Base-by-base conservation (phyloP, 2,329 filamentous ascomycete genomes). In the Periconia sp. region DNA sequence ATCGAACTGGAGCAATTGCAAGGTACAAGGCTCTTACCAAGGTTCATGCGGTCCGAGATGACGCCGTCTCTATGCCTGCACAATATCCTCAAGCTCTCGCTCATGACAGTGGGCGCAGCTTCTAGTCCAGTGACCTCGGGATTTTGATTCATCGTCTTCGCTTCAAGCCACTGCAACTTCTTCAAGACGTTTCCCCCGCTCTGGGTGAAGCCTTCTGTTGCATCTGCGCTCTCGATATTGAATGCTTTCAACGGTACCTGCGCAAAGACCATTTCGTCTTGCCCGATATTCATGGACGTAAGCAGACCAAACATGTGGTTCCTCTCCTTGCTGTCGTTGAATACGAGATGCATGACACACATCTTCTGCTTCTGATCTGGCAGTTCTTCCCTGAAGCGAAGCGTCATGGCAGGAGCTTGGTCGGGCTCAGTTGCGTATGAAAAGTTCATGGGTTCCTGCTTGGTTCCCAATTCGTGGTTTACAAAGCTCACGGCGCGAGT, bases 1-100 rank as follows among this genome's bases (percentile, higher is more conserved):
- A 18, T 24, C 46, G 30, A 48, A 29, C 23, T 18, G 40, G 7
- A 21, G 16, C 30, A 43, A 26, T 16, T 30, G 21, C 15, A 28
- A n/a, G 17, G 10, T 23, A 9, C 4, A 16, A 12, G 39, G 5
- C 17, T 46, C 71, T 66, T 71, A 77, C 78, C 76, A 40, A 95
- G 78, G 56, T 95, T 95, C 61, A 96, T 78, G 25, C 91, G 83
- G 70, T 96, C 92, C 2, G 88, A 89, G 12, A 95, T 76, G 29
- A 85, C 89, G 35, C 90, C 89, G 54, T 86, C 84, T 48, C 87
- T 82, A 52, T 87, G 89, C 43, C 90, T 85, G 22, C 89, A 78
- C 39, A 95, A 80, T 13, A 95, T 78, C 19, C 90, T 83, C 48
- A 96, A 73, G 55, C 81, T 82, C 59, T 94, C 87, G 0, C 89